Evolutionary conservation across 2,329 filamentous ascomycete genomes (phyloP), one percentile per base, ranked within the genome.

Genomic region (Fusarium globosum): DNA sequence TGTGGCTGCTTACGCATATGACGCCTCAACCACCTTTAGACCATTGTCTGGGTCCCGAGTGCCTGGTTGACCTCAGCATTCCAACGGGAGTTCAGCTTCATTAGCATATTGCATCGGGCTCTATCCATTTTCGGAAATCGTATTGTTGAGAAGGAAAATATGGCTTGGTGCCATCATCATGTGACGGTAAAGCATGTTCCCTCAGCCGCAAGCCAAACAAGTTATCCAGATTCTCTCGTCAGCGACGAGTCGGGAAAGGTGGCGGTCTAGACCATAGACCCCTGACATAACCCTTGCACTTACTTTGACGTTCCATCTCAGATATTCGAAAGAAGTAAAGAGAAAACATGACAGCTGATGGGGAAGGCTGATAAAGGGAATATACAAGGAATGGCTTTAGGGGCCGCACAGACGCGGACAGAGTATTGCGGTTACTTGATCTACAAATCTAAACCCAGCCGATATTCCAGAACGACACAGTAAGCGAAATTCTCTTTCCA

Each of bases 401-500:
- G 11, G 9, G 13, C 14, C 21, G 13, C 28, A 7, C 14, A 4
- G 45, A 16, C 4, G 30, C 18, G 14, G 4, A 20, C 20, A 28
- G 45, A 15, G n/a, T 13, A 15, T 48, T 28, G 6, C 2, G 6
- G 20, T 11, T 21, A 21, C 3, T 16, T 20, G 1, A 30, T 16
- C 11, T 48, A 15, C 2, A 30, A 2, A 7, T 10, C 28, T 30
- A 7, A 30, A 30, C 7, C 28, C 28, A 30, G 11, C 7, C 8
- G 8, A 9, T 30, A 12, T 30, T 11, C 28, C 11, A 30, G 9
- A 30, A 30, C 28, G 28, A 11, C 6, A 48, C 15, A 15, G 46
- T 33, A n/a, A 49, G 46, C n/a, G n/a, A 2, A n/a, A 1, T 10
- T 16, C 8, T 30, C 3, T 12, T 48, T 0, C 2, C 6, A 16